Evolutionary conservation across 768 basidiomycete genomes (phyloP).

Genomic region (Kondoa malvinella): DNA sequence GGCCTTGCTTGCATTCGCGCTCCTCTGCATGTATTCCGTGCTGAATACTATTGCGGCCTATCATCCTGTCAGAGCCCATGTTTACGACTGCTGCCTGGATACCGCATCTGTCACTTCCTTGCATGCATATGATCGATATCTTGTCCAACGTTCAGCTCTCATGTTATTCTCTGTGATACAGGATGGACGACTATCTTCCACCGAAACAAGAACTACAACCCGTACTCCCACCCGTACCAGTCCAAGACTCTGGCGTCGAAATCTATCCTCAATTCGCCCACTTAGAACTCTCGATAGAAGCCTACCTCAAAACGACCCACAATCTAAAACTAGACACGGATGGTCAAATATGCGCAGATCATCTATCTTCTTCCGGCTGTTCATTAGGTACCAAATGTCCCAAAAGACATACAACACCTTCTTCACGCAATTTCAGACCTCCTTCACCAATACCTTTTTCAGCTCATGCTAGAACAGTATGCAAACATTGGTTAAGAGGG

Average conservation of each 20-base stretch:
- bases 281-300: slow-evolving; percentile 5
- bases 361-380: slow-evolving; percentile 64
- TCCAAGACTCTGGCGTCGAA: background rate
- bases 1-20: no score
- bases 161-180: background rate
- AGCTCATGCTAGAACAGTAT: slow-evolving; percentile 54
- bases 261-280: background rate
- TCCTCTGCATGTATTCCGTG: no score
- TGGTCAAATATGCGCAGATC: slow-evolving; percentile 78
- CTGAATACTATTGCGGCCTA: no score
- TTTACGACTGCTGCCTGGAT: no score
- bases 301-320: background rate
- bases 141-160: no score
- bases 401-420: slow-evolving; percentile 74
- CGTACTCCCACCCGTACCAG: background rate
- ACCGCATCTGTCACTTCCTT: no score
- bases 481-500: slow-evolving; percentile 96
- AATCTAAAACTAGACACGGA: slow-evolving; percentile 35
- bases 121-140: no score
- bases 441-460: slow-evolving; percentile 65
- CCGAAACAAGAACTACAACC: background rate
- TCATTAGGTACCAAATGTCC: slow-evolving; percentile 84
- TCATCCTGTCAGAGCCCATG: no score
- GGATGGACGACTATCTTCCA: background rate
- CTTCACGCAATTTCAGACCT: slow-evolving; percentile 73